phyloP scores from a whole-genome alignment of 352 stramenopile species.

The Pythium monospermum region DNA sequence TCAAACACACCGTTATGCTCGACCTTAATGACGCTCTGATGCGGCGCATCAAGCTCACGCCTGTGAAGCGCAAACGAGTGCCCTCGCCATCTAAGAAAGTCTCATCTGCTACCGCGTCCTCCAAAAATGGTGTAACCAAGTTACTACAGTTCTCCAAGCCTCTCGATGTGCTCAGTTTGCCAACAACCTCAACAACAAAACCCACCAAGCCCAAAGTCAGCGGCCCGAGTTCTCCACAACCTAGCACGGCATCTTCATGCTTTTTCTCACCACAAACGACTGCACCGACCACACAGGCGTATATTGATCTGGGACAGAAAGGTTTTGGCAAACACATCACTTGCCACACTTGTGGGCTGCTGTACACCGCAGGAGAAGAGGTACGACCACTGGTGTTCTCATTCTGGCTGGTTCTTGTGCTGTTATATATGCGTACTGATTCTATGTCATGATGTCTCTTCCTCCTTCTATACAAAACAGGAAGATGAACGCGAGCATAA shows the following conservation, averaged over 20 bases:
- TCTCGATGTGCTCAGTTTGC: conserved; percentile 5
- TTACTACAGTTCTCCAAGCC: conserved; percentile 23
- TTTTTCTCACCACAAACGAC: conserved; percentile 12
- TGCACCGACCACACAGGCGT: conserved; percentile 38
- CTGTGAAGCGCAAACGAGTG: conserved; percentile 34
- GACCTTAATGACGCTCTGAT: conserved; percentile 46
- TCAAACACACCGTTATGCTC: conserved; percentile 5
- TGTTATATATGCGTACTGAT: too few species aligned
- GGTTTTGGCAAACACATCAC: conserved; percentile 58
- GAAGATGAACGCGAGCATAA: conserved; percentile 70
- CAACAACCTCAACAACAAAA: not conserved
- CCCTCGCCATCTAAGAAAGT: conserved; percentile 19
- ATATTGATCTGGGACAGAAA: conserved; percentile 73
- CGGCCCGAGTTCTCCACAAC: not conserved
- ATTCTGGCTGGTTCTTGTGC: too few species aligned
- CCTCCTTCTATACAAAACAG: too few species aligned
- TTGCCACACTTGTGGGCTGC: conserved; percentile 50
- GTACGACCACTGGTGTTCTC: too few species aligned
- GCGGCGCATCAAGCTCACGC: conserved; percentile 28
- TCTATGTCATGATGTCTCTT: too few species aligned
- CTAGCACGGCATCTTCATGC: too few species aligned
- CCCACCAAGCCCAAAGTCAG: not conserved
- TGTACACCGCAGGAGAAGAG: conserved; percentile 71
- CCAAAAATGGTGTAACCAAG: conserved; percentile 1
- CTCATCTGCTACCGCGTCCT: not conserved